Conservation (phyloP, 73 alveolate genomes). For the Breviolum minutum region DNA sequence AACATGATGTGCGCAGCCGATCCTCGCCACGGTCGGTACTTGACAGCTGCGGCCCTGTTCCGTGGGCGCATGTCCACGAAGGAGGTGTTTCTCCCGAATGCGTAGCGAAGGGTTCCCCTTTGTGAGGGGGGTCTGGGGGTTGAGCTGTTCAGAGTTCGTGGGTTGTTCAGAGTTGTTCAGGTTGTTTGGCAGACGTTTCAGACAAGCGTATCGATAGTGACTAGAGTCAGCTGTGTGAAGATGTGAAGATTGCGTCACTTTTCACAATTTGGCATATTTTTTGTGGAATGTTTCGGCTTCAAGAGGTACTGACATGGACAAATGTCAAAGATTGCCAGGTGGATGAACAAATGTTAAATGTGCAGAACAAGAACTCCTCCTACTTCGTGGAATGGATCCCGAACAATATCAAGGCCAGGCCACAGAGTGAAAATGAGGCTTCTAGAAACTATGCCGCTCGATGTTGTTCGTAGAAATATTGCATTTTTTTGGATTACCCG, state of each 20-base stretch:
- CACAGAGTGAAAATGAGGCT: too few relatives aligned
- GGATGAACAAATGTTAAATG: conserved; percentile 87
- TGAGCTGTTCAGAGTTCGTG: conserved; percentile 93
- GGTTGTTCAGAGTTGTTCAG: too few relatives aligned
- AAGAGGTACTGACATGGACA: background rate
- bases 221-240: too few relatives aligned
- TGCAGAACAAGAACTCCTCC: conserved; percentile 97
- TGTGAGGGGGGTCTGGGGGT: conserved; percentile 60
- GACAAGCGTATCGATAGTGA: too few relatives aligned
- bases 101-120: too few relatives aligned
- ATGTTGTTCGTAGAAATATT: too few relatives aligned
- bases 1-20: too few relatives aligned
- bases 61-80: conserved; percentile 99
- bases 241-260: background rate
- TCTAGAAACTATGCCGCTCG: too few relatives aligned
- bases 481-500: too few relatives aligned
- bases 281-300: too few relatives aligned
- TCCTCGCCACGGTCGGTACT: background rate
- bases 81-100: conserved; percentile 96
- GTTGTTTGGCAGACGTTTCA: too few relatives aligned
- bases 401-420: conserved; percentile 96
- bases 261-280: background rate
- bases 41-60: conserved; percentile 95
- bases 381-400: conserved; percentile 98
- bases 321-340: conserved; percentile 84